Percentiles rank a stretch among this genome's conserved stretches.
These are phyloP conservation scores for Lachnellula subtilissima DNA, from an alignment of 2,329 filamentous ascomycete genomes.

Conservation along the genomic window DNA sequence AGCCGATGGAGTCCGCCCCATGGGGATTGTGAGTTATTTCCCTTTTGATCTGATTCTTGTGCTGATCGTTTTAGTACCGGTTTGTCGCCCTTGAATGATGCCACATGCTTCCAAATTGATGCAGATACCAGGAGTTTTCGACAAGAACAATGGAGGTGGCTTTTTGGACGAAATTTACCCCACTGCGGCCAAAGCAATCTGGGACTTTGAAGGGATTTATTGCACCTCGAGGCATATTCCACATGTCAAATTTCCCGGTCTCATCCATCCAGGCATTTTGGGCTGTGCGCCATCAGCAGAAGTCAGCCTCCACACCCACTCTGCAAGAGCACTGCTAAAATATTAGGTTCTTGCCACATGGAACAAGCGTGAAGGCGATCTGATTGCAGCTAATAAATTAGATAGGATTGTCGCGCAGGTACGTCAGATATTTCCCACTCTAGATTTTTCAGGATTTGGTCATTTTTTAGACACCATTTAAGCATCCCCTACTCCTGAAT, in stretches of 20 bases:
- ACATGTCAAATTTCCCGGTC: slow-evolving; percentile 78
- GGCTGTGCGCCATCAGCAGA: slow-evolving; percentile 75
- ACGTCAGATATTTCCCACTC: no score
- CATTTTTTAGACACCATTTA: no score
- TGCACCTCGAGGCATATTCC: slow-evolving; percentile 84
- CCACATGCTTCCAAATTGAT: not conserved
- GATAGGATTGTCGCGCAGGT: slow-evolving; percentile 62
- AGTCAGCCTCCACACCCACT: slow-evolving; percentile 9
- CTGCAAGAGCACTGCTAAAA: not conserved
- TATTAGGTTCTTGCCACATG: slow-evolving; percentile 63
- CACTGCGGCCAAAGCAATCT: slow-evolving; percentile 69
- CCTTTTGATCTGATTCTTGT: not conserved
- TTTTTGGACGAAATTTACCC: slow-evolving; percentile 87
- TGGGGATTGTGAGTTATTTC: slow-evolving; percentile 82
- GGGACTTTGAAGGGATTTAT: slow-evolving; percentile 74
- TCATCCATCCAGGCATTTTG: slow-evolving; percentile 89
- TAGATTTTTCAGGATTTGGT: no score
- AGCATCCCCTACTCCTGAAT: no score
- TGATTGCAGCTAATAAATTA: slow-evolving; percentile 66
- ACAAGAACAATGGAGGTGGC: slow-evolving; percentile 76
- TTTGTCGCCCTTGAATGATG: slow-evolving; percentile 8
- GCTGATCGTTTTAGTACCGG: slow-evolving; percentile 19
- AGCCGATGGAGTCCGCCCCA: slow-evolving; percentile 77
- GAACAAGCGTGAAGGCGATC: slow-evolving; percentile 77
- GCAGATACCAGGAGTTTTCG: slow-evolving; percentile 46